Conservation (phyloP, 108 stramenopile species). For the Chaetoceros tenuissimus region DNA sequence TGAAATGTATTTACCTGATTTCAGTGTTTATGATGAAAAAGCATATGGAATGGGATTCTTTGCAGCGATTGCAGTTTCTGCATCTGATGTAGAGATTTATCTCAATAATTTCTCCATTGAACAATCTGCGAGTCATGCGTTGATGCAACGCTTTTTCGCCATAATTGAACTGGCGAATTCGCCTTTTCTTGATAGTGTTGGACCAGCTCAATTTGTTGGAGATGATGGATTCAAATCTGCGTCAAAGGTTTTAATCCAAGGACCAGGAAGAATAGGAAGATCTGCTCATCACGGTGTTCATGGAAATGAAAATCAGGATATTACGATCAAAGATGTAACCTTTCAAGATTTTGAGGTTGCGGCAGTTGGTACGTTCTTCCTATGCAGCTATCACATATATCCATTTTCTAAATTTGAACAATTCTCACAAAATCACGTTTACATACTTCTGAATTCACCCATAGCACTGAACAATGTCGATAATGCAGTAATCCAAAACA, state of each 20-base stretch:
- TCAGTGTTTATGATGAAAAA: slow-evolving; percentile 5
- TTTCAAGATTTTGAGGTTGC: slow-evolving; percentile 15
- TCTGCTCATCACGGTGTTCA: slow-evolving; percentile 24
- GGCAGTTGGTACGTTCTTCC: slow-evolving; percentile 9
- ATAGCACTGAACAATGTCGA: no score
- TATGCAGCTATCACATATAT: no score
- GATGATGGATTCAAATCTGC: slow-evolving; percentile 4
- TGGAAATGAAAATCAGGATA: slow-evolving; percentile 16
- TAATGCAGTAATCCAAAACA: no score
- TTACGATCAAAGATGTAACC: slow-evolving; percentile 7
- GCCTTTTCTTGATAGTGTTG: slow-evolving; percentile 8
- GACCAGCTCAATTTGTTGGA: slow-evolving; percentile 11
- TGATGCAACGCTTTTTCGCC: slow-evolving; percentile 27
- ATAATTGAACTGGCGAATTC: slow-evolving; percentile 18
- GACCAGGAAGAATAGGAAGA: slow-evolving; percentile 12
- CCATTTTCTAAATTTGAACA: no score
- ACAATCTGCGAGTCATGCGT: slow-evolving; percentile 10
- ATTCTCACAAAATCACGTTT: no score
- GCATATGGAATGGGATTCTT: slow-evolving; percentile 17
- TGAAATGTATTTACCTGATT: no score
- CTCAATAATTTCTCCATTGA: slow-evolving; percentile 11
- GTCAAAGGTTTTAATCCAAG: slow-evolving; percentile 1
- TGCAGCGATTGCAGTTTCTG: slow-evolving; percentile 11
- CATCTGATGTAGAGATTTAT: slow-evolving; percentile 8
- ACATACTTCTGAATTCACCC: no score